Conservation (phyloP, 768 basidiomycete genomes). For the Kwoniella sp. region DNA sequence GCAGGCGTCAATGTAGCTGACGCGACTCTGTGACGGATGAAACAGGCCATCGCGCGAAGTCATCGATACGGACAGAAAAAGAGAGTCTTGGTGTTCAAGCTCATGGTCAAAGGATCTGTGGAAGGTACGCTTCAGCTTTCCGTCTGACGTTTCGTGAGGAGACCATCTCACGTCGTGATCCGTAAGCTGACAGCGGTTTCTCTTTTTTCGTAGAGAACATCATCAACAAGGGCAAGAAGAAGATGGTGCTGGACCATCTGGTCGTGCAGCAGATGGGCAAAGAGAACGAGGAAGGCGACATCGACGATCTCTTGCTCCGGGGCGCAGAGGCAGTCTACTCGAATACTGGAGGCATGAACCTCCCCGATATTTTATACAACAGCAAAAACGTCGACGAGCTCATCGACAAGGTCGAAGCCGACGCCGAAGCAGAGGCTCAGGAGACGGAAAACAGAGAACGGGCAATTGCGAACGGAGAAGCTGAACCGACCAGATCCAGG, state of each 20-base stretch:
- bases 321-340: conserved; percentile 84
- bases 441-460: conserved; percentile 58
- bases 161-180: background rate
- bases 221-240: conserved; percentile 90
- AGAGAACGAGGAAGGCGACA: conserved; percentile 73
- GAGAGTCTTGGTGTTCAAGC: conserved; percentile 89
- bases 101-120: conserved; percentile 92
- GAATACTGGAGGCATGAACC: conserved; percentile 56
- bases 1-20: background rate
- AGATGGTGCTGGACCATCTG: conserved; percentile 88
- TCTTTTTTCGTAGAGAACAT: conserved; percentile 70
- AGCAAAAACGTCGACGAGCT: conserved; percentile 76
- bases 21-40: conserved; percentile 3
- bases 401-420: conserved; percentile 79
- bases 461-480: conserved; percentile 62
- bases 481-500: conserved; percentile 60
- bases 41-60: conserved; percentile 89
- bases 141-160: no score
- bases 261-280: conserved; percentile 97
- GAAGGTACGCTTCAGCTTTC: conserved; percentile 63
- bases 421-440: conserved; percentile 57
- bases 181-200: background rate
- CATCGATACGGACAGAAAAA: conserved; percentile 95
- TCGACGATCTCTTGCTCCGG: conserved; percentile 85
- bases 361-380: conserved; percentile 71